phyloP scores from a whole-genome alignment of 257 asterid species.

The Salvia miltiorrhiza region DNA sequence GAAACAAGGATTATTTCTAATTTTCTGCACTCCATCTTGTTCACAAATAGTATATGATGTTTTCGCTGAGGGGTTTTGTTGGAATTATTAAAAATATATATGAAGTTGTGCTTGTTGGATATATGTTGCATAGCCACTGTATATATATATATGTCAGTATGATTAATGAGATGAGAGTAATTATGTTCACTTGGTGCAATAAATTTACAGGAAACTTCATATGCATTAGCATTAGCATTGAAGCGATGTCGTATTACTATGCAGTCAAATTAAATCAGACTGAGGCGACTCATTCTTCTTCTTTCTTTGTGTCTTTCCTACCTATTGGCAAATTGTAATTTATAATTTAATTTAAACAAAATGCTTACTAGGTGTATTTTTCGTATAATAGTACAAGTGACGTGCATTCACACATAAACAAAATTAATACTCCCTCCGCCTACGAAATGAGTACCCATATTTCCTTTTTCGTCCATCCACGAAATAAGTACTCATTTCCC shows the following conservation, averaged over 20 bases:
- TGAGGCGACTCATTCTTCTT: background rate
- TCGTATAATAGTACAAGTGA: too few species aligned
- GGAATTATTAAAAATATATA: background rate
- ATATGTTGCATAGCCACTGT: background rate
- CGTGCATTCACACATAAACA: too few species aligned
- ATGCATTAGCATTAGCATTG: background rate
- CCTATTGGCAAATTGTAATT: background rate
- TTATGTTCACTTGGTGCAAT: background rate
- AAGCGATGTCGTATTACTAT: background rate
- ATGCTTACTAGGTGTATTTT: too few species aligned
- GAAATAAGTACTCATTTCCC: too few species aligned
- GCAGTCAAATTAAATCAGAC: background rate
- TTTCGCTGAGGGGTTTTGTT: background rate
- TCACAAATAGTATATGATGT: background rate
- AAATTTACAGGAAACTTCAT: background rate
- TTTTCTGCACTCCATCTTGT: slow-evolving; percentile 2
- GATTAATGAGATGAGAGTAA: background rate
- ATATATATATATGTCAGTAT: background rate
- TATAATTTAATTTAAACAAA: too few species aligned
- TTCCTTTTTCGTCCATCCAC: too few species aligned
- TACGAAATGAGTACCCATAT: too few species aligned
- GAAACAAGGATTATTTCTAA: slow-evolving; percentile 7
- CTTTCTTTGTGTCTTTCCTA: background rate
- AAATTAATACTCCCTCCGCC: too few species aligned
- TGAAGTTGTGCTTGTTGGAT: background rate